phyloP scores from a whole-genome alignment of 1,284 basidiomycete genomes.

The Rhodotorula sp. region DNA sequence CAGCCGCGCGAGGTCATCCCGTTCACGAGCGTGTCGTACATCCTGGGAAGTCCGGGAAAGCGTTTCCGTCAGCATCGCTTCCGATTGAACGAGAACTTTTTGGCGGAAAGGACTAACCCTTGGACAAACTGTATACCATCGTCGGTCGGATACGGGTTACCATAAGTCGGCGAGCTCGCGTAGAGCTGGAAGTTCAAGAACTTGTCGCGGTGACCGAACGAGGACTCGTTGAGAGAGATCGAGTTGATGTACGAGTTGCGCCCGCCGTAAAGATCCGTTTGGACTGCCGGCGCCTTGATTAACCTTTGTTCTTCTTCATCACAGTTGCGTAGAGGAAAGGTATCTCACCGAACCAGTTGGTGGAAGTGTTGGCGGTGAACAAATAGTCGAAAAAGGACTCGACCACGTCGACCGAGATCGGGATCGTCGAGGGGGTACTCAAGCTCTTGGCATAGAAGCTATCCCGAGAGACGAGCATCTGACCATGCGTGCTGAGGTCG shows the following conservation, averaged over 20 bases:
- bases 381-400: slow-evolving; percentile 41
- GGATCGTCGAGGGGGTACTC: slow-evolving; percentile 37
- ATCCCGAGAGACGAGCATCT: slow-evolving; percentile 22
- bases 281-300: slow-evolving; percentile 1
- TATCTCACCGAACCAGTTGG: slow-evolving; percentile 40
- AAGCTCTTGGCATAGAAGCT: slow-evolving; percentile 43
- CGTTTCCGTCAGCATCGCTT: not conserved
- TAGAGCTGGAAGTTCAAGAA: slow-evolving; percentile 48
- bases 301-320: not conserved
- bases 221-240: slow-evolving; percentile 40
- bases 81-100: not conserved
- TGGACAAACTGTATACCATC: slow-evolving; percentile 37
- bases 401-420: slow-evolving; percentile 33
- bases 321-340: not conserved
- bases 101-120: slow-evolving; percentile 17
- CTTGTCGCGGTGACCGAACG: slow-evolving; percentile 46
- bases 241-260: slow-evolving; percentile 42
- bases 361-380: slow-evolving; percentile 25
- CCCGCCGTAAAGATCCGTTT: slow-evolving; percentile 38
- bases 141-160: slow-evolving; percentile 35
- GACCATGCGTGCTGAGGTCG: slow-evolving; percentile 19
- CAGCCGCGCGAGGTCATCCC: slow-evolving; percentile 27
- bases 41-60: slow-evolving; percentile 1
- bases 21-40: slow-evolving; percentile 30
- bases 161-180: slow-evolving; percentile 41